Conservation (phyloP, 2,329 filamentous ascomycete species). For the Calycina herbarum region DNA sequence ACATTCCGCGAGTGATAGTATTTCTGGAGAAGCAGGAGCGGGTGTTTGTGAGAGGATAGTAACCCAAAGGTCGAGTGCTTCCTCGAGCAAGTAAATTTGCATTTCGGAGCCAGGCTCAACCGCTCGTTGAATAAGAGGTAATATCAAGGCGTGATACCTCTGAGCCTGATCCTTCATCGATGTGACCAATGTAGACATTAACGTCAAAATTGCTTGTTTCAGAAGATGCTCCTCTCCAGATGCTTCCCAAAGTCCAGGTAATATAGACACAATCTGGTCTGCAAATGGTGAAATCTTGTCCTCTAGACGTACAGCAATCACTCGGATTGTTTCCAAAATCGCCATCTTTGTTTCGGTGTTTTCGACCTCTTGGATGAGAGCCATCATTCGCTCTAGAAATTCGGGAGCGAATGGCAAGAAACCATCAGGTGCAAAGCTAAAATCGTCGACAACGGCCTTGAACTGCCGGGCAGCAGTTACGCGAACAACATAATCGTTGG, state of each 20-base stretch:
- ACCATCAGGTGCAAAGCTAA: conserved; percentile 70
- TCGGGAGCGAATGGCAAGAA: conserved; percentile 78
- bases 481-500: conserved; percentile 89
- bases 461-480: conserved; percentile 88
- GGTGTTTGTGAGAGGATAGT: conserved; percentile 69
- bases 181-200: conserved; percentile 81
- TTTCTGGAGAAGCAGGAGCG: conserved; percentile 58
- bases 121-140: conserved; percentile 80
- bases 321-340: conserved; percentile 80
- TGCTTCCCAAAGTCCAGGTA: conserved; percentile 82
- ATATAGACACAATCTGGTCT: conserved; percentile 76
- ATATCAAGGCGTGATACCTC: conserved; percentile 74
- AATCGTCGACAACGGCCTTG: conserved; percentile 77
- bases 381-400: conserved; percentile 71
- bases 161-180: conserved; percentile 78
- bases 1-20: conserved; percentile 63
- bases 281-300: conserved; percentile 66
- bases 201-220: conserved; percentile 88
- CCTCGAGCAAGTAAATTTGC: conserved; percentile 82
- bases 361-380: conserved; percentile 76
- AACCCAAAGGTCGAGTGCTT: conserved; percentile 87
- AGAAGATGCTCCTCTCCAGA: conserved; percentile 81
- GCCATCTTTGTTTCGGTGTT: conserved; percentile 88
- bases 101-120: conserved; percentile 74
- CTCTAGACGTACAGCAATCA: conserved; percentile 80